phyloP scores from a whole-genome alignment of 2,329 filamentous ascomycete species.

The Claviceps lovelessii region DNA sequence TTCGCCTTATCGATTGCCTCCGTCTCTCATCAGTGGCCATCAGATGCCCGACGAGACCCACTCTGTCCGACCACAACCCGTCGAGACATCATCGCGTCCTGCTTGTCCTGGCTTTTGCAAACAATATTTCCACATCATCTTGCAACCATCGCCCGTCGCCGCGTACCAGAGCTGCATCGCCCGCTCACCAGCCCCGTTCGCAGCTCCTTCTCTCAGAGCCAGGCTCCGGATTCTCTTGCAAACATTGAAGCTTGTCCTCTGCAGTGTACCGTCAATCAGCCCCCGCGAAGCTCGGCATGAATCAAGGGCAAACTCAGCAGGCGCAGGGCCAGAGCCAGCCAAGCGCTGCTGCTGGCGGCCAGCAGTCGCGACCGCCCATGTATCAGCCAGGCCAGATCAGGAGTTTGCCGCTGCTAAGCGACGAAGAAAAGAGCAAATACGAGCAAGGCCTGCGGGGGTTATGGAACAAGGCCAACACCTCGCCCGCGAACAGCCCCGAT shows the following conservation, averaged over 20 bases:
- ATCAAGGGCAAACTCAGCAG: conserved; percentile 13
- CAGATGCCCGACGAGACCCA: not conserved
- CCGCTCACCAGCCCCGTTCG: not conserved
- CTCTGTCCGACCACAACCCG: not conserved
- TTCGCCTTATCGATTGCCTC: not conserved
- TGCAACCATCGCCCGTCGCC: not conserved
- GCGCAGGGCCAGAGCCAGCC: conserved; percentile 12
- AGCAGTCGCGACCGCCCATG: conserved; percentile 23
- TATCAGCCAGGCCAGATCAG: conserved; percentile 40
- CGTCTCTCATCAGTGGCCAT: not conserved
- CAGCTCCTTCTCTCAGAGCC: not conserved
- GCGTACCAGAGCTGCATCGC: not conserved
- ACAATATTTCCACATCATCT: not conserved
- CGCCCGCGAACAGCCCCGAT: conserved; percentile 31
- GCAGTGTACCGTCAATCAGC: not conserved
- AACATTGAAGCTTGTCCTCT: not conserved
- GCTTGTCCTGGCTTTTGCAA: not conserved
- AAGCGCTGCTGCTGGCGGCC: conserved; percentile 10
- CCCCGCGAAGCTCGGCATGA: conserved; percentile 9
- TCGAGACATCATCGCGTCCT: not conserved
- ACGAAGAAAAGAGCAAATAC: conserved; percentile 44
- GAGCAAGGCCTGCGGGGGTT: conserved; percentile 39
- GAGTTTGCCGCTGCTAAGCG: conserved; percentile 32
- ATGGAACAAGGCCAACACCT: conserved; percentile 38
- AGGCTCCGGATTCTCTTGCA: not conserved